Base-by-base conservation (phyloP, 768 basidiomycete genomes). In the Asterophora lycoperdoides region DNA sequence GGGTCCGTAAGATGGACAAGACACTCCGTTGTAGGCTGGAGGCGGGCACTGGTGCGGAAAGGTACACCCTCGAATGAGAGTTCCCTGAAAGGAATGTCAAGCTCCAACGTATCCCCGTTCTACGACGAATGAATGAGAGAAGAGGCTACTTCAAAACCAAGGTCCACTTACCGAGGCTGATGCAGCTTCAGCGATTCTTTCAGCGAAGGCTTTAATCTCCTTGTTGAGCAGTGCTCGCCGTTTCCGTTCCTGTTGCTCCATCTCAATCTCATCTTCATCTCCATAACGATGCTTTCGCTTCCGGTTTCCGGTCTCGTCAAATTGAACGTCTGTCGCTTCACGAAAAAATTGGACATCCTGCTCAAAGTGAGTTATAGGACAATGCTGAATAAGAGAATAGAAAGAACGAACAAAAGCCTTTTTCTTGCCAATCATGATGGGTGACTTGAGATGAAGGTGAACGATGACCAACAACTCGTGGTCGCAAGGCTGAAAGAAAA, bases 401-500 rank as follows among this genome's bases (percentile, higher is more conserved):
- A 37, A 44, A 36, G 2, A 6, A 73, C 84, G 43, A 59, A 93
- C 92, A 60, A 89, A 91, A 17, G 96, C 84, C 68, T 98, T 99
- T 72, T 93, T 96, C 75, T 98, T 98, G 53, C 96, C 95, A 57
- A 99, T 90, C 80, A 98, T 95, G 65, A 99, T 97, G 0, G 96
- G 96, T 1, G 92, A 81, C 67, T 81, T 96, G 43, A 99, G 76
- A 64, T 98, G 90, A 43, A 96, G 69, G 64, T 99, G 96, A 28
- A 96, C 82, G 53, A 99, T 86, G 47, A 96, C 94, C 45, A 97
- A 77, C 15, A 98, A 73, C 65, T 99, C 96, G 56, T 91, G 84
- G 55, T 99, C 96, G 60, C 95, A 97, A 2, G 96, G 95, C 63
- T 99, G 96, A 80, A 99, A 98, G 72, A 98, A 96, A 8, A 98